Evolutionary conservation across 495 filamentous ascomycete species (phyloP).

Genomic region (Terfezia claveryi): DNA sequence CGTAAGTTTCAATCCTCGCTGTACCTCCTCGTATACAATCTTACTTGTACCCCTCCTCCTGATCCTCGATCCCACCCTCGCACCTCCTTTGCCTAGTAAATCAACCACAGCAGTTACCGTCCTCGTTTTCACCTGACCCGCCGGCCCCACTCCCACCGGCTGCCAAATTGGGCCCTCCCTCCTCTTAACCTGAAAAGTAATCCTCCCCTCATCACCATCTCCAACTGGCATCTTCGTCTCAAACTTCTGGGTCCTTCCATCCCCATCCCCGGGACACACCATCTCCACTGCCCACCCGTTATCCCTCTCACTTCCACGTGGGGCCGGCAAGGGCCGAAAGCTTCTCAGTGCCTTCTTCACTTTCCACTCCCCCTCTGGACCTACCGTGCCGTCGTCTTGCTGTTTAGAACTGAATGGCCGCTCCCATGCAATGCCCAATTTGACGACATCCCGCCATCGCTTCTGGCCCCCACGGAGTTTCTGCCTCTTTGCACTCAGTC

Average conservation of each 20-base stretch:
- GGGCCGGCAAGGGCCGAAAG: conserved; percentile 6
- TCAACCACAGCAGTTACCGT: neutral
- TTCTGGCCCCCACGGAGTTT: conserved; percentile 11
- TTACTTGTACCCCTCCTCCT: conserved; percentile 7
- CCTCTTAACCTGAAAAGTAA: neutral
- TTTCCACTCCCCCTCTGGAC: conserved; percentile 1
- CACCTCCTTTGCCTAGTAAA: neutral
- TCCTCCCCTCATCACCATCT: neutral
- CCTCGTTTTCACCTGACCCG: neutral
- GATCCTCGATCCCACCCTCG: neutral
- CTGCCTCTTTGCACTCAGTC: neutral
- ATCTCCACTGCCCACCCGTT: conserved; percentile 15
- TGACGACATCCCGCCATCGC: conserved; percentile 17
- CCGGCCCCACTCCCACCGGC: neutral
- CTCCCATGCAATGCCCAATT: conserved; percentile 13
- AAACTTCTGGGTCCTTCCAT: neutral
- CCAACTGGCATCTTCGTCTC: conserved; percentile 7
- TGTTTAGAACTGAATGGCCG: conserved; percentile 10
- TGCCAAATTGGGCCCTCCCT: neutral
- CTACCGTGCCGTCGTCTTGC: neutral
- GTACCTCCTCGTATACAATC: conserved; percentile 6
- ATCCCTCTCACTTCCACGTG: conserved; percentile 11
- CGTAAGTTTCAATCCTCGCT: conserved; percentile 7
- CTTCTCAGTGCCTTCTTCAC: conserved; percentile 7
- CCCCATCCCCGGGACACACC: conserved; percentile 12